These are phyloP conservation scores for Diplodia sapinea DNA, from an alignment of 2,329 filamentous ascomycete species.

Conservation along the genomic window DNA sequence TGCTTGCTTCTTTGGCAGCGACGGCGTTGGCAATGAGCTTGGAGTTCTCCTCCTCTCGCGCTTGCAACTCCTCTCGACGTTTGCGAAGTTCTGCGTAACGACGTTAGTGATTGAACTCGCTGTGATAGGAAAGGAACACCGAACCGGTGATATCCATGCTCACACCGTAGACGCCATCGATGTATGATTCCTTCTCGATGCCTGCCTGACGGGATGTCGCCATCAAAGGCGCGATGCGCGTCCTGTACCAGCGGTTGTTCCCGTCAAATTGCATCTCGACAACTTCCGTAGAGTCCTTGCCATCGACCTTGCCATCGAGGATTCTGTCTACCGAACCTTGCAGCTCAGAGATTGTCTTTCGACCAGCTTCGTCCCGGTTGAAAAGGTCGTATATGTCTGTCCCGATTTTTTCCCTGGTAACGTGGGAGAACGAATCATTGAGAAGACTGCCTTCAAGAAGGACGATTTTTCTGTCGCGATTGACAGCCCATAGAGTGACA, in stretches of 20 bases:
- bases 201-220: conserved; percentile 62
- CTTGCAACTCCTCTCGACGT: conserved; percentile 66
- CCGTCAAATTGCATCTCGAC: conserved; percentile 66
- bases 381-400: conserved; percentile 71
- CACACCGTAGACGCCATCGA: conserved; percentile 78
- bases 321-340: conserved; percentile 68
- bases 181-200: conserved; percentile 56
- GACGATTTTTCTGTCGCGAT: conserved; percentile 65
- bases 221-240: conserved; percentile 70
- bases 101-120: not conserved
- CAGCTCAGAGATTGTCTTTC: conserved; percentile 50
- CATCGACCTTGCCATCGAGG: conserved; percentile 67
- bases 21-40: conserved; percentile 75
- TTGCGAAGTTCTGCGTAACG: conserved; percentile 63
- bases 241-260: conserved; percentile 71
- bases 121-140: not conserved
- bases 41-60: conserved; percentile 71
- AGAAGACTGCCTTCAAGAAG: conserved; percentile 71
- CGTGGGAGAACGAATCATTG: conserved; percentile 34
- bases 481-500: conserved; percentile 76
- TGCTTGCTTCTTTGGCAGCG: conserved; percentile 79
- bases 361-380: conserved; percentile 35
- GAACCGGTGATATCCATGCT: conserved; percentile 73
- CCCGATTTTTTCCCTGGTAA: conserved; percentile 59
- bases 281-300: conserved; percentile 64